phyloP scores from a whole-genome alignment of 2,329 filamentous ascomycete species.

The Colletotrichum graminicola region DNA sequence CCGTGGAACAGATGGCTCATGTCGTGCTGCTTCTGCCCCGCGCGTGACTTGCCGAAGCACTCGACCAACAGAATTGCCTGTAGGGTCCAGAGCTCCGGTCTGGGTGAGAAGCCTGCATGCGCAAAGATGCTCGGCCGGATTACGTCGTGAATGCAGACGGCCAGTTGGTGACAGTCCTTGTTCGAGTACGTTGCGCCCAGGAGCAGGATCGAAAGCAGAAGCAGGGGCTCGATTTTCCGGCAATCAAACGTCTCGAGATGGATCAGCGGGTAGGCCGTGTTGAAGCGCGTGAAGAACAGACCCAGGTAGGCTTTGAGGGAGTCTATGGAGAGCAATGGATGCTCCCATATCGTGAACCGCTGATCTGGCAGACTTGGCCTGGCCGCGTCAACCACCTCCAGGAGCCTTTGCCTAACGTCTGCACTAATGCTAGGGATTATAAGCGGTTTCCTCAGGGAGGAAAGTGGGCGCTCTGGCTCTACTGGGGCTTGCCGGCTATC shows the following conservation, averaged over 20 bases:
- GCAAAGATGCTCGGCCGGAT: conserved; percentile 71
- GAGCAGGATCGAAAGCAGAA: conserved; percentile 66
- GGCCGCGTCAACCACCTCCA: conserved; percentile 64
- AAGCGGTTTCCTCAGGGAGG: conserved; percentile 42
- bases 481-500: neutral
- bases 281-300: conserved; percentile 72
- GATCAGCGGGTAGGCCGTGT: conserved; percentile 70
- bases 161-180: conserved; percentile 69
- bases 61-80: conserved; percentile 73
- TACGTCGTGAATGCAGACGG: conserved; percentile 72
- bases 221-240: conserved; percentile 60
- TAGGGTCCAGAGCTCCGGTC: conserved; percentile 71
- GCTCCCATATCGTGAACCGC: conserved; percentile 58
- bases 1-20: conserved; percentile 68
- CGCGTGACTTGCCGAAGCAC: conserved; percentile 73
- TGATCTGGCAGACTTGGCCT: conserved; percentile 63
- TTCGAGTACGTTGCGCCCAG: conserved; percentile 73
- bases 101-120: conserved; percentile 67
- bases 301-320: conserved; percentile 69
- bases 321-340: conserved; percentile 63
- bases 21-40: conserved; percentile 73
- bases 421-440: conserved; percentile 54
- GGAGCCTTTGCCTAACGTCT: conserved; percentile 54
- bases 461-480: conserved; percentile 44
- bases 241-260: conserved; percentile 70